Evolutionary conservation across 2,329 filamentous ascomycete genomes (phyloP).

Genomic region (Pezicula rhizophila): DNA sequence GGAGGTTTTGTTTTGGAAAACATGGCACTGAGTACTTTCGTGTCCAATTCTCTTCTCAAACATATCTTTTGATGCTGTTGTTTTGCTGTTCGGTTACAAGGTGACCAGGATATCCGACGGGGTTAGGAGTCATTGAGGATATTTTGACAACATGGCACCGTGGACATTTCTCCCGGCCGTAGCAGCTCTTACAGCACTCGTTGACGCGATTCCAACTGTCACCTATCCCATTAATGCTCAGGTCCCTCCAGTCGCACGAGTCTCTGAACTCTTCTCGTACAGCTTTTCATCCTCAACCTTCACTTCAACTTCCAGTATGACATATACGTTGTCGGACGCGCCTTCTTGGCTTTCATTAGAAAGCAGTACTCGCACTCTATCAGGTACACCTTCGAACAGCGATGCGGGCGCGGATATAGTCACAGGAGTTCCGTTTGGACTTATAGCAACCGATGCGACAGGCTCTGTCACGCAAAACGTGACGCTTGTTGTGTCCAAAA

Average conservation of each 20-base stretch:
- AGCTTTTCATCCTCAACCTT: slow-evolving; percentile 72
- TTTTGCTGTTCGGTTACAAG: slow-evolving; percentile 4
- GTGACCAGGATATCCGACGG: neutral
- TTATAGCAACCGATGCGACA: slow-evolving; percentile 63
- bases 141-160: slow-evolving; percentile 17
- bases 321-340: slow-evolving; percentile 59
- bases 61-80: slow-evolving; percentile 5
- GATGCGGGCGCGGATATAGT: slow-evolving; percentile 52
- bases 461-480: slow-evolving; percentile 60
- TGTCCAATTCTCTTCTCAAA: slow-evolving; percentile 7
- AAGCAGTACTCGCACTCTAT: slow-evolving; percentile 55
- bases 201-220: slow-evolving; percentile 30
- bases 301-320: slow-evolving; percentile 49
- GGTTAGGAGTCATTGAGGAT: slow-evolving; percentile 1
- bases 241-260: slow-evolving; percentile 70
- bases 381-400: slow-evolving; percentile 57
- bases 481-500: slow-evolving; percentile 64
- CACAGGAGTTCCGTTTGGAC: slow-evolving; percentile 40
- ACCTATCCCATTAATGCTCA: slow-evolving; percentile 79
- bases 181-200: slow-evolving; percentile 14
- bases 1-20: slow-evolving; percentile 10
- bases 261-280: slow-evolving; percentile 62
- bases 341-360: slow-evolving; percentile 75
- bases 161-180: slow-evolving; percentile 6
- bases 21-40: slow-evolving; percentile 5